phyloP scores from a whole-genome alignment of 2,329 filamentous ascomycete genomes.

The Pseudopithomyces maydicus region DNA sequence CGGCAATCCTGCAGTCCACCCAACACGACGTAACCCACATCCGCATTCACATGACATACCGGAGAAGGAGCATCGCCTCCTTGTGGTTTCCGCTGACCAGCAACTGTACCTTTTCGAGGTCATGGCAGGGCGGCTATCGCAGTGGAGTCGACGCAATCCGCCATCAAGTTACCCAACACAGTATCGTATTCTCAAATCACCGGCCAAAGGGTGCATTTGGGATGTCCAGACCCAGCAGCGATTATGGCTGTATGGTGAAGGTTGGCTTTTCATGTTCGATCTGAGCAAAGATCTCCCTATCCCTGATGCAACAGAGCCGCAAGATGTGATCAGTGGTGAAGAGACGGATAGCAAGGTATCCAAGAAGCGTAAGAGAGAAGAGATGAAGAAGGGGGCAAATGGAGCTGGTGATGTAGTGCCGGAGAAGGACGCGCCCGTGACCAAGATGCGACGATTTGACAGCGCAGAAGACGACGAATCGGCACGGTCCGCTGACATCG shows the following conservation, averaged over 20 bases:
- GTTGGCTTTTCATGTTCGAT: slow-evolving; percentile 93
- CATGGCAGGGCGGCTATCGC: slow-evolving; percentile 73
- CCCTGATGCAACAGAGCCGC: slow-evolving; percentile 15
- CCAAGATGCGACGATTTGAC: slow-evolving; percentile 55
- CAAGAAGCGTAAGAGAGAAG: slow-evolving; percentile 39
- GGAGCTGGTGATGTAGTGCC: slow-evolving; percentile 62
- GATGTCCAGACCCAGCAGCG: slow-evolving; percentile 64
- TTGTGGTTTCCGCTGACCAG: slow-evolving; percentile 67
- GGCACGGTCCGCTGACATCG: slow-evolving; percentile 30
- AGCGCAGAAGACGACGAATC: slow-evolving; percentile 42
- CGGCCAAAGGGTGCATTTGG: slow-evolving; percentile 86
- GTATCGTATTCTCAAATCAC: slow-evolving; percentile 75
- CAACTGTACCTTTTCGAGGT: slow-evolving; percentile 81
- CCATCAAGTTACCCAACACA: slow-evolving; percentile 74
- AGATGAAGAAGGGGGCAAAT: slow-evolving; percentile 43
- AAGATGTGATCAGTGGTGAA: slow-evolving; percentile 16
- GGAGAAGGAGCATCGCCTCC: slow-evolving; percentile 58
- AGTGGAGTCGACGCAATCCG: slow-evolving; percentile 86
- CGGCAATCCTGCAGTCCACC: slow-evolving; percentile 55
- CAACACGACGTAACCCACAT: slow-evolving; percentile 57
- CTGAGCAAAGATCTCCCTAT: slow-evolving; percentile 68
- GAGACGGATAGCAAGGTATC: slow-evolving; percentile 18
- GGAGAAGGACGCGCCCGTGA: slow-evolving; percentile 52
- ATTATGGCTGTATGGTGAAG: slow-evolving; percentile 85
- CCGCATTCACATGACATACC: slow-evolving; percentile 63